These are phyloP conservation scores for Dendrothele bispora DNA, from an alignment of 768 basidiomycete species.

Conservation along the genomic window DNA sequence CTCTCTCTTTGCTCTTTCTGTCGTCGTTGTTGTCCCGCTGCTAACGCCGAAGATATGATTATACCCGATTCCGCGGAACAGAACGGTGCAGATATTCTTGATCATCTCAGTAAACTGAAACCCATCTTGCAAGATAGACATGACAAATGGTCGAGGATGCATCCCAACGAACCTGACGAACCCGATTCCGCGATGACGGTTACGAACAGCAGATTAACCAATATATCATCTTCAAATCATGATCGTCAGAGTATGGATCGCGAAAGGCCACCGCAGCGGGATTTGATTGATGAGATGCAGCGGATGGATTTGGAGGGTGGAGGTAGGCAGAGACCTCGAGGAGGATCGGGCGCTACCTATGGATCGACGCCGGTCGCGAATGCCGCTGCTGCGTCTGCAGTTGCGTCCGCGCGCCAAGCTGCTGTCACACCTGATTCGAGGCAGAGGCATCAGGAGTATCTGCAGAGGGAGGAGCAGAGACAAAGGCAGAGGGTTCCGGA, in stretches of 20 bases:
- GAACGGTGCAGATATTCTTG: conserved; percentile 78
- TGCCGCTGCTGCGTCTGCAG: conserved; percentile 15
- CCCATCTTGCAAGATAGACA: conserved; percentile 61
- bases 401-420: conserved; percentile 29
- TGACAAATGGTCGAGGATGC: conserved; percentile 54
- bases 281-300: conserved; percentile 16
- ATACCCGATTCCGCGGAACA: conserved; percentile 26
- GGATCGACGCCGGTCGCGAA: conserved; percentile 10
- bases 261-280: conserved; percentile 18
- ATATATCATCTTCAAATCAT: conserved; percentile 20
- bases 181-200: conserved; percentile 23
- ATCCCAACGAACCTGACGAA: conserved; percentile 36
- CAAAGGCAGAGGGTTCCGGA: conserved; percentile 27
- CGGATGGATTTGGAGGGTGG: conserved; percentile 6
- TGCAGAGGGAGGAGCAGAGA: conserved; percentile 26
- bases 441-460: conserved; percentile 7
- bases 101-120: conserved; percentile 64
- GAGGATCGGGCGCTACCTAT: conserved; percentile 2
- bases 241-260: conserved; percentile 13
- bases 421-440: conserved; percentile 11
- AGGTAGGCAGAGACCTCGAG: conserved; percentile 1
- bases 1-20: not conserved
- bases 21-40: not conserved
- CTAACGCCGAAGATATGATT: not conserved
- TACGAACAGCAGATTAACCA: not conserved